phyloP scores from a whole-genome alignment of 345 rosid genomes.

The Linum tenue region DNA sequence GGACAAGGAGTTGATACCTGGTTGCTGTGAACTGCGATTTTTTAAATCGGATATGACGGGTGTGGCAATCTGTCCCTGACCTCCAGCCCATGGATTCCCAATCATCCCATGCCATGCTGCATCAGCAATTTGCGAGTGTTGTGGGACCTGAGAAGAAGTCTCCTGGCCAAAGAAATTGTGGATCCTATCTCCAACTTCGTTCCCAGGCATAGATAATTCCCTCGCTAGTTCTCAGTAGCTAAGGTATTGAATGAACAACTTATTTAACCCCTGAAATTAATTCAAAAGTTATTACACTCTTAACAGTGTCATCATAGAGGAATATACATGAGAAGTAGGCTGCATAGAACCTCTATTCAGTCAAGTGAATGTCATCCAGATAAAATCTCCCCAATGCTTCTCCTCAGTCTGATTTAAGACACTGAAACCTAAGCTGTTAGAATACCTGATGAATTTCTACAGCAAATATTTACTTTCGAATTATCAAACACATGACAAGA shows the following conservation, averaged over 20 bases:
- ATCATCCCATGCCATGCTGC: not conserved
- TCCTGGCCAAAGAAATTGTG: conserved; percentile 8
- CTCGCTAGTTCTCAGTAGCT: not conserved
- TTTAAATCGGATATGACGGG: not conserved
- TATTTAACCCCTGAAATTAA: not conserved
- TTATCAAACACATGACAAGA: not conserved
- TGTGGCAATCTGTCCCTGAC: conserved; percentile 1
- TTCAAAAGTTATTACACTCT: not conserved
- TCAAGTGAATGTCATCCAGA: conserved; percentile 26
- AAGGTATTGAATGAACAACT: not conserved
- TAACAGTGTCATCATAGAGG: conserved; percentile 2
- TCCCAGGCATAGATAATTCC: conserved; percentile 5
- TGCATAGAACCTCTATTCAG: conserved; percentile 18
- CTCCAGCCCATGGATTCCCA: conserved; percentile 2
- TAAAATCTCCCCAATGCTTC: conserved; percentile 13
- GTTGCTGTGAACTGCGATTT: not conserved
- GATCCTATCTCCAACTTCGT: conserved; percentile 9
- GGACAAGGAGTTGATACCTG: not conserved
- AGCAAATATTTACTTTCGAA: not conserved
- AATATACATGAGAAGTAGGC: not conserved
- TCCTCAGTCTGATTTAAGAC: conserved; percentile 12
- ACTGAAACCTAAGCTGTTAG: not conserved
- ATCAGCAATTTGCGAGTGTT: not conserved
- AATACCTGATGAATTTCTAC: not conserved
- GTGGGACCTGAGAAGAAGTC: conserved; percentile 1